phyloP scores from a whole-genome alignment of 768 basidiomycete genomes.

The Atractiella rhizophila region DNA sequence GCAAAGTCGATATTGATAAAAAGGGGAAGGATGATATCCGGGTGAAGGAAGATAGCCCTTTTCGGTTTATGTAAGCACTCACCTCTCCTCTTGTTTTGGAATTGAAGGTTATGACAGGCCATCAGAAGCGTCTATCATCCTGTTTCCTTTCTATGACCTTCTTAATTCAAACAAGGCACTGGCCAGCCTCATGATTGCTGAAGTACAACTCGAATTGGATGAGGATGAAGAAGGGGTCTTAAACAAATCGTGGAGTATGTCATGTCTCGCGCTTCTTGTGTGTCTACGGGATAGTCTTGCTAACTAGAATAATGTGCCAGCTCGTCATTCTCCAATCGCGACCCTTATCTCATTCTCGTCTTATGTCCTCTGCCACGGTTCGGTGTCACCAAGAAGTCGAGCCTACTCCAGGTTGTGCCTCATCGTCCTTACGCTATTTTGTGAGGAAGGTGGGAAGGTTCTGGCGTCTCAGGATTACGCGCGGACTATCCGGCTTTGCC shows the following conservation, averaged over 20 bases:
- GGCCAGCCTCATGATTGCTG: conserved; percentile 1
- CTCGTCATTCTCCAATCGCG: background rate
- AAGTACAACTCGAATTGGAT: too few relatives aligned
- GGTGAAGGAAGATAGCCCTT: background rate
- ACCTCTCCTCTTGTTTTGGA: background rate
- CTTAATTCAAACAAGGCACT: conserved; percentile 15
- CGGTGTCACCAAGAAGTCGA: background rate
- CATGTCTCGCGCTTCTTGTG: background rate
- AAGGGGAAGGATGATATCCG: conserved; percentile 1
- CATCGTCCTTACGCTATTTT: conserved; percentile 5
- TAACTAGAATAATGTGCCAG: background rate
- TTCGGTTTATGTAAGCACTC: background rate
- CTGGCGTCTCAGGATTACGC: background rate
- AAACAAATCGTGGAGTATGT: background rate
- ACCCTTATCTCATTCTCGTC: conserved; percentile 13
- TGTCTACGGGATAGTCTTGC: background rate
- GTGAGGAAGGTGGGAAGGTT: conserved; percentile 10
- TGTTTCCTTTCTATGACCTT: conserved; percentile 14
- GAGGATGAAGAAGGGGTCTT: too few relatives aligned
- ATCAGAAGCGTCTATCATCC: conserved; percentile 2
- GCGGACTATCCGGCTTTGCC: background rate
- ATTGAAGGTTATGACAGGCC: conserved; percentile 6
- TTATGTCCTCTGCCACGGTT: conserved; percentile 11
- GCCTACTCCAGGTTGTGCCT: conserved; percentile 9
- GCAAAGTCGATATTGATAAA: background rate